phyloP scores from a whole-genome alignment of 2,329 filamentous ascomycete species.

The Cercospora sojina region DNA sequence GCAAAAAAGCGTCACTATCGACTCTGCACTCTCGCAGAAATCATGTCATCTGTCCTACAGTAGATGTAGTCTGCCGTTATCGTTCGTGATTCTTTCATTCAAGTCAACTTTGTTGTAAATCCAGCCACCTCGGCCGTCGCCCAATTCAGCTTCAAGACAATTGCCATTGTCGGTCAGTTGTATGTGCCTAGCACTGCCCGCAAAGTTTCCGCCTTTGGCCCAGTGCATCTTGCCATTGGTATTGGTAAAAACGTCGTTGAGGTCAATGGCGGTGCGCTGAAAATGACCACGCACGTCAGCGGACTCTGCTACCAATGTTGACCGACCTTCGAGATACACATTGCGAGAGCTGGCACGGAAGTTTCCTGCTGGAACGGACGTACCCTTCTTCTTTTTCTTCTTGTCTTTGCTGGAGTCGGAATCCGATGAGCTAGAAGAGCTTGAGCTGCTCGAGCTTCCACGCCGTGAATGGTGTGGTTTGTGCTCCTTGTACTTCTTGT shows the following conservation, averaged over 20 bases:
- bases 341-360: constrained; percentile 39
- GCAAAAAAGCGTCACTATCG: background rate
- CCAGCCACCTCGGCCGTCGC: constrained; percentile 39
- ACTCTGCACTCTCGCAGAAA: background rate
- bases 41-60: constrained; percentile 18
- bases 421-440: constrained; percentile 27
- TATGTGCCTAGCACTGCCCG: constrained; percentile 36
- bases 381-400: constrained; percentile 22
- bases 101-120: constrained; percentile 36
- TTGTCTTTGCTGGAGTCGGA: constrained; percentile 21
- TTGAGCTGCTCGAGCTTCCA: constrained; percentile 20
- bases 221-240: constrained; percentile 40
- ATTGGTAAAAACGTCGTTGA: constrained; percentile 44
- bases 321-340: constrained; percentile 39
- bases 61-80: constrained; percentile 40
- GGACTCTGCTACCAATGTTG: constrained; percentile 42
- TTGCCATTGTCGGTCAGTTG: constrained; percentile 36
- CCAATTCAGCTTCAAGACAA: constrained; percentile 40
- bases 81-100: constrained; percentile 44
- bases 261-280: constrained; percentile 37
- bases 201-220: constrained; percentile 42
- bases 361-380: constrained; percentile 37
- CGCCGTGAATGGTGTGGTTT: constrained; percentile 17
- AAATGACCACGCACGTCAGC: constrained; percentile 36
- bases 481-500: constrained; percentile 31